These are phyloP conservation scores for Pugionium cornutum DNA, from an alignment of 345 rosid genomes.

Conservation along the genomic window DNA sequence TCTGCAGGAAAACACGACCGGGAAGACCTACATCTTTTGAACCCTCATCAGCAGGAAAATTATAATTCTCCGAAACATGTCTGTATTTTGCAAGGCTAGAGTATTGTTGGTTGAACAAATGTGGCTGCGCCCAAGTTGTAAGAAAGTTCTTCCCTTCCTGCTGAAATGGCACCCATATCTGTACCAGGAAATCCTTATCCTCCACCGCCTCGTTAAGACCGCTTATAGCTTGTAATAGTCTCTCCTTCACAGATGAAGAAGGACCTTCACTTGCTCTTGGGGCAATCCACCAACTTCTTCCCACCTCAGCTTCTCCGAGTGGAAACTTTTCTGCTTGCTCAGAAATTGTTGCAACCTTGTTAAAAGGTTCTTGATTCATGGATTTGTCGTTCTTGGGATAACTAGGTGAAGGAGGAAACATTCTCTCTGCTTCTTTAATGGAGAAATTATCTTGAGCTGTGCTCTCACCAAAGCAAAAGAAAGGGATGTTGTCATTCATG, in stretches of 20 bases:
- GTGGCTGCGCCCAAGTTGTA: constrained; percentile 80
- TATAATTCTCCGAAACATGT: constrained; percentile 60
- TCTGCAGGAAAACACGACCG: no score
- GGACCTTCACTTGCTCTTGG: constrained; percentile 47
- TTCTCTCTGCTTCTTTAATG: constrained; percentile 38
- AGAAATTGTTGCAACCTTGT: constrained; percentile 33
- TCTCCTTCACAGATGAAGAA: constrained; percentile 56
- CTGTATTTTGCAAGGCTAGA: constrained; percentile 69
- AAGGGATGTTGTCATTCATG: constrained; percentile 47
- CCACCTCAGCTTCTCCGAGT: constrained; percentile 45
- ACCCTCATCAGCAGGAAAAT: constrained; percentile 69
- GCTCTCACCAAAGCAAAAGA: constrained; percentile 35
- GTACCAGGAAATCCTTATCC: constrained; percentile 68
- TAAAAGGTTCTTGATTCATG: constrained; percentile 31
- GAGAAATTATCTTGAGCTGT: constrained; percentile 43
- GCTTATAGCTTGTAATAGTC: constrained; percentile 56
- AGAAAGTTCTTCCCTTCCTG: constrained; percentile 67
- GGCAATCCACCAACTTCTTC: constrained; percentile 68
- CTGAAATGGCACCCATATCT: constrained; percentile 82
- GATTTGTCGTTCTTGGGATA: constrained; percentile 37
- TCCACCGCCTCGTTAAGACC: constrained; percentile 56
- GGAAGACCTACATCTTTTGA: constrained; percentile 48
- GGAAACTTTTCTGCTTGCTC: constrained; percentile 38
- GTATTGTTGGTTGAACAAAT: constrained; percentile 52
- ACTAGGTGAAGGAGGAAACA: constrained; percentile 34